These are phyloP conservation scores for Calonectria pauciramosa DNA, from an alignment of 2,329 filamentous ascomycete species.

Conservation along the genomic window DNA sequence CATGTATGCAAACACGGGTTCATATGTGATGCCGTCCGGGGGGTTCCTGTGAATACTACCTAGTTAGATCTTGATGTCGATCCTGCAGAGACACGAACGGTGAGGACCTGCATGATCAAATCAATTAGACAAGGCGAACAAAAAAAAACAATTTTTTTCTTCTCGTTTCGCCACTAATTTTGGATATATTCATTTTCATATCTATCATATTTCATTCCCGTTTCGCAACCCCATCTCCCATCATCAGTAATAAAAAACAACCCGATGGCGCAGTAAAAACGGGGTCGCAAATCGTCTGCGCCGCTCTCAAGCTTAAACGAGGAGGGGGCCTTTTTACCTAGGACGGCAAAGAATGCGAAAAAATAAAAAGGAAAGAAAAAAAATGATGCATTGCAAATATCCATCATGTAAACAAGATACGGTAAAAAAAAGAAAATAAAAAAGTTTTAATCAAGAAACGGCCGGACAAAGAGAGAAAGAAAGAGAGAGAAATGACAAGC, in stretches of 20 bases:
- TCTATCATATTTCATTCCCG: not conserved
- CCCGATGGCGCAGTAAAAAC: not conserved
- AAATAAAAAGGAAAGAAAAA: not conserved
- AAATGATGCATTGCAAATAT: not conserved
- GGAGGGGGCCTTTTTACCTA: not conserved
- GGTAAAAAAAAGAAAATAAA: not conserved
- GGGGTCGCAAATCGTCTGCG: not conserved
- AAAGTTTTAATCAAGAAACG: not conserved
- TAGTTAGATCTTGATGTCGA: not conserved
- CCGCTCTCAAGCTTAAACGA: constrained; percentile 6
- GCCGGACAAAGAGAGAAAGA: no score
- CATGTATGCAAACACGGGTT: not conserved
- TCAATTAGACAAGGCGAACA: not conserved
- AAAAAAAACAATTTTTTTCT: not conserved
- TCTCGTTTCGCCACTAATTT: not conserved
- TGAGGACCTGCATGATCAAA: not conserved
- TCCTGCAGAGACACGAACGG: not conserved
- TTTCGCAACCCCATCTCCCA: not conserved
- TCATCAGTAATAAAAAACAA: not conserved
- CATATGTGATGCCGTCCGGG: not conserved
- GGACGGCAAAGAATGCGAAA: not conserved
- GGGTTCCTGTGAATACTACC: not conserved
- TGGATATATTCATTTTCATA: not conserved
- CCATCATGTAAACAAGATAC: not conserved
- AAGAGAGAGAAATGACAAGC: not conserved